These are phyloP conservation scores for Lizanozyma gosingica DNA, from an alignment of 1,139 yeast genomes.

Conservation along the genomic window DNA sequence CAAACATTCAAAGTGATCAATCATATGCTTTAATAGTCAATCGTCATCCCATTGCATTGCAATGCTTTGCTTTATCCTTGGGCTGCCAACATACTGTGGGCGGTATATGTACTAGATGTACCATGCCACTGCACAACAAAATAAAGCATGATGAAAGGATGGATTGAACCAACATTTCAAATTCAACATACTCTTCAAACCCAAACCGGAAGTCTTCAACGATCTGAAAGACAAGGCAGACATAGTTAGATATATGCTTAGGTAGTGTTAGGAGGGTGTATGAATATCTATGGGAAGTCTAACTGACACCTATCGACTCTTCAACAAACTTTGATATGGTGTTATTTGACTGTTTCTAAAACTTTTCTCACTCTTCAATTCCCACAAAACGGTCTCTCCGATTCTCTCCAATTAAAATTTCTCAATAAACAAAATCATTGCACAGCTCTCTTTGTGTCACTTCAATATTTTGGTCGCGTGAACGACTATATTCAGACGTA, in stretches of 20 bases:
- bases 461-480: too few species aligned
- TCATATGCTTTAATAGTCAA: background rate
- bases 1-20: background rate
- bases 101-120: too few species aligned
- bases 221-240: conserved; percentile 47
- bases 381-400: background rate
- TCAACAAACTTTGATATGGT: background rate
- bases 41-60: too few species aligned
- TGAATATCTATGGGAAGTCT: background rate
- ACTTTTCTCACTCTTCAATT: background rate
- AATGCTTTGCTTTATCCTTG: too few species aligned
- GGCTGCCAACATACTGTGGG: too few species aligned
- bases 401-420: background rate
- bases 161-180: too few species aligned
- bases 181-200: conserved; percentile 30
- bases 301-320: background rate
- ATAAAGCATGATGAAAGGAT: too few species aligned
- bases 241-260: conserved; percentile 11
- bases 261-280: background rate
- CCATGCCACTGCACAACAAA: too few species aligned
- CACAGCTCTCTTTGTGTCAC: background rate
- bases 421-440: background rate
- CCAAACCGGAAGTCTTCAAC: conserved; percentile 38
- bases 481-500: too few species aligned
- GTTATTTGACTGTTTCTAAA: background rate